Base-by-base conservation (phyloP, 2,329 filamentous ascomycete genomes). In the Aciculosporium take region DNA sequence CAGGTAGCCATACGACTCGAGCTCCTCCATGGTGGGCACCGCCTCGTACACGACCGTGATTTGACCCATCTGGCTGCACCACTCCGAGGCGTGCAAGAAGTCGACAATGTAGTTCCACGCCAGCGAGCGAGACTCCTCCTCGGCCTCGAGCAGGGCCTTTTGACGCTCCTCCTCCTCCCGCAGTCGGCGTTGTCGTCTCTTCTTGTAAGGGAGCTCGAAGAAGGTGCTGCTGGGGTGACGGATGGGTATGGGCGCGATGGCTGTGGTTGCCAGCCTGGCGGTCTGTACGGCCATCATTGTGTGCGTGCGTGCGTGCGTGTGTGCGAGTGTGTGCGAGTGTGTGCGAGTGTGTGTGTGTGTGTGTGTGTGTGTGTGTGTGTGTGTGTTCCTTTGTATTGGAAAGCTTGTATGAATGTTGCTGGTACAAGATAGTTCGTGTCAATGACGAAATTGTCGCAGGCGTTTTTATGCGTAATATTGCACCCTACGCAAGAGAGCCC, bases 21-120 rank as follows among this genome's bases (percentile, higher is more conserved):
- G 55, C 46, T 59, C 56, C 23, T 55, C 48, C 45, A 61, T 55
- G 39, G 54, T 53, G 12, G 59, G 59, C 3, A 62, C 53, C 15
- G 45, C 52, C 3, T 61, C 58, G 47, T 50, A 53, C 18, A 54
- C 49, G 42, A 62, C 58, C 40, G 53, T 52, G 44, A 62, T 61
- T 21, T 53, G 56, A 40, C 57, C 56, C 36, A 51, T 47, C 44
- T 56, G 55, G 24, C 53, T 55, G 39, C 45, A 49, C 57, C 52
- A 62, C 23, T 49, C 34, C 8, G 52, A 57, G 27, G 42, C 49
- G 10, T 53, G 44, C 13, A 59, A 45, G 39, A 57, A 62, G 40
- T 51, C 51, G 30, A 52, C 42, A 43, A 62, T 52, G 45, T 57
- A 62, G 40, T 57, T 46, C 46, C 46, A 52, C 5, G 59, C 59